These are phyloP conservation scores for Coccomyxa sp. DNA, from an alignment of 139 green algal species.

Conservation along the genomic window DNA sequence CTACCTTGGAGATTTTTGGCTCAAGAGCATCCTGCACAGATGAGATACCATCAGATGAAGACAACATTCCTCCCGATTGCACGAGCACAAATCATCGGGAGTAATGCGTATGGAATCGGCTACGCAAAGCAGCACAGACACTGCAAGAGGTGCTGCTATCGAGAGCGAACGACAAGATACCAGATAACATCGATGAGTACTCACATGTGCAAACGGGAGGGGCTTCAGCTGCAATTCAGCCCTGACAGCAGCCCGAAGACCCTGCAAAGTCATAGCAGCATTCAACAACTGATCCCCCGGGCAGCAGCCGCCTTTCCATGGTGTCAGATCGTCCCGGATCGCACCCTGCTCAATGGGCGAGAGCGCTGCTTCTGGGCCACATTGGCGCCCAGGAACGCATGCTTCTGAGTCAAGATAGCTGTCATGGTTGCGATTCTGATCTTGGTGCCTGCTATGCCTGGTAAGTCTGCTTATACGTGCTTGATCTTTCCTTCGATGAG, in stretches of 20 bases:
- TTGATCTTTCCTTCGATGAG: too few relatives aligned
- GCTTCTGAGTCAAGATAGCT: background rate
- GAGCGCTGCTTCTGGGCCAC: background rate
- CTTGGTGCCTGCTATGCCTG: too few relatives aligned
- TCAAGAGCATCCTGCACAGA: constrained; percentile 41
- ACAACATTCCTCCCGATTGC: background rate
- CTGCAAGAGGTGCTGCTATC: too few relatives aligned
- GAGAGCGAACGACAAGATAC: too few relatives aligned
- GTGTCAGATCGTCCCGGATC: too few relatives aligned
- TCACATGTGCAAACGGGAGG: background rate
- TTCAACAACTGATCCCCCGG: background rate
- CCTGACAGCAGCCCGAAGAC: background rate
- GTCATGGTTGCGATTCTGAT: background rate
- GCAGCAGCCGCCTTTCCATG: background rate
- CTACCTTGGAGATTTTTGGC: constrained; percentile 33
- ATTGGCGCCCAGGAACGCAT: background rate
- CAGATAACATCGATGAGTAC: background rate
- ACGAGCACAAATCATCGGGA: background rate
- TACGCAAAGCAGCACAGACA: too few relatives aligned
- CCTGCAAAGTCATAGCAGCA: background rate
- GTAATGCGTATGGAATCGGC: too few relatives aligned
- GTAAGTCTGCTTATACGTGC: too few relatives aligned
- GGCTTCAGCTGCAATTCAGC: background rate
- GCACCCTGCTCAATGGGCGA: background rate
- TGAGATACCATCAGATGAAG: background rate